Base-by-base conservation (phyloP, 768 basidiomycete species). In the Trametopsis cervina region DNA sequence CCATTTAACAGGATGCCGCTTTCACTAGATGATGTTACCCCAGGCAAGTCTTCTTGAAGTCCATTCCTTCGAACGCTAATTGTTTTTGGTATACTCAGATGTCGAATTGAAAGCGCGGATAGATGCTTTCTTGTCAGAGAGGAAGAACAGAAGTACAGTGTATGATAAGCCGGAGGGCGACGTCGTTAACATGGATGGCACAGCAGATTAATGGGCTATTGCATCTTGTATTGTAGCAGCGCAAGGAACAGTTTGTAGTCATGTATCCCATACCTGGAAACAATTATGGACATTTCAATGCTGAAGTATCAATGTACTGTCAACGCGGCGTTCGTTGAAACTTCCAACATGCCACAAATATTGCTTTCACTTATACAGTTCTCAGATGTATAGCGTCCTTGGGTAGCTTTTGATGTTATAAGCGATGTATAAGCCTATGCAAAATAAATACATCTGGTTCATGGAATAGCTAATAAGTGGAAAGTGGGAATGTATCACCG, bases 1-100 rank as follows among this genome's bases (percentile, higher is more conserved):
- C 96, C 96, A 1, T 99, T 98, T 77, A 99, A 97, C 66, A 84
- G 96, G 23, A 70, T 74, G 26, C 90, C 95, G 1, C 70, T 96
- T 22, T 65, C 71, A 9, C 80, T 93, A 53, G 86, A 85, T 46
- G 87, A 94, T 10, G 83, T 94, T 12, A 62, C 82, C 49, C 78
- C 89, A 22, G 67, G 93, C 91, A 57, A 55, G 81, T 67, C 11
- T 15, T 26, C 25, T 47, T 15, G 9, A 15, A 39, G 23, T 40
- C 13, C 42, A 25, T 23, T 0, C 13, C 23, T 15, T 21, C 18
- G 17, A 43, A 2, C 25, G 11, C 26, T 40, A 18, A n/a, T n/a
- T 36, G 25, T 46, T 62, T 53, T 60, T 44, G 39, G 29, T 55
- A 23, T 45, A 57, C 29, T 46, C 60, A 61, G 74, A 74, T 57